Conservation (phyloP, 208 protist genomes). For the Trypanosoma avium region DNA sequence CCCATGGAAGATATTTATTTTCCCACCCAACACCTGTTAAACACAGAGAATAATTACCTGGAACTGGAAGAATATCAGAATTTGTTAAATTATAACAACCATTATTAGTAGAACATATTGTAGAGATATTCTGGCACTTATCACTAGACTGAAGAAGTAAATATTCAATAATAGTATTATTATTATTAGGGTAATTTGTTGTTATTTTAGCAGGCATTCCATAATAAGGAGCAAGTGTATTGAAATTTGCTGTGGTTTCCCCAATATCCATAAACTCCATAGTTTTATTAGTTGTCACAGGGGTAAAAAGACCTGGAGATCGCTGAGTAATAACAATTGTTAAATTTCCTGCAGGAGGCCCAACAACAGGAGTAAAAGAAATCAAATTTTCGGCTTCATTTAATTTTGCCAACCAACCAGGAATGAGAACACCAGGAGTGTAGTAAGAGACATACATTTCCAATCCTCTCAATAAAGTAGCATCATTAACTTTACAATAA, state of each 20-base stretch:
- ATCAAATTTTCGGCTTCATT: background rate
- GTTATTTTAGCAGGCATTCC: background rate
- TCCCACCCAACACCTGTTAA: background rate
- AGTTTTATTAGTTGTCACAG: background rate
- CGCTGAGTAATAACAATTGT: background rate
- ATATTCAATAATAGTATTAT: background rate
- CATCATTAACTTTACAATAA: background rate
- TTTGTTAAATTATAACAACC: constrained; percentile 1
- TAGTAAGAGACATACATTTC: constrained; percentile 1
- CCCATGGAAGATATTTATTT: constrained; percentile 1
- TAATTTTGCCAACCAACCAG: background rate
- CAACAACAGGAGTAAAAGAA: background rate
- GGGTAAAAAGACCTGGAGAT: background rate
- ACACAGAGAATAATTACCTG: constrained; percentile 5
- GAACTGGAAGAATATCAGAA: background rate
- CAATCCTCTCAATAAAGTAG: background rate
- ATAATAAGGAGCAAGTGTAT: background rate
- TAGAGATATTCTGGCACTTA: background rate
- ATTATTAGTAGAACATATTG: background rate
- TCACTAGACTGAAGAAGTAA: background rate
- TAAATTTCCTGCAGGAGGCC: background rate
- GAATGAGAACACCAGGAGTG: background rate
- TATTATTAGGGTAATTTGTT: background rate
- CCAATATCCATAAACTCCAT: background rate
- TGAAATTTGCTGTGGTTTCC: background rate